Percentiles rank a stretch among this genome's conserved stretches.
These are phyloP conservation scores for Prunus padus DNA, from an alignment of 306 rosid species.

Conservation along the genomic window DNA sequence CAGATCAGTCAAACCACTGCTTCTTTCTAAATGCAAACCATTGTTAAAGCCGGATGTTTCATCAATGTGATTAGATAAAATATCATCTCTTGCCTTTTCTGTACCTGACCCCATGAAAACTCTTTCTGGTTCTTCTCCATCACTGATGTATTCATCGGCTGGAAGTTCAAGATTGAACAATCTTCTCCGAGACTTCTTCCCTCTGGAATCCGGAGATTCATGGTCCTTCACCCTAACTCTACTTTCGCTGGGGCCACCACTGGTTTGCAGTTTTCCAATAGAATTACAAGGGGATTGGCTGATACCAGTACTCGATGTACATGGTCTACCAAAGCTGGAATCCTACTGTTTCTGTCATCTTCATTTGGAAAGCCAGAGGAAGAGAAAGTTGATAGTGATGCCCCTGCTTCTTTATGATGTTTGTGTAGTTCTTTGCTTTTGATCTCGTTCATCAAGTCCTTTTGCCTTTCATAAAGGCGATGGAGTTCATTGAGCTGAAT, in stretches of 20 bases:
- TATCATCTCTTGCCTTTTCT: neutral
- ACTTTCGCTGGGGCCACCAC: slow-evolving; percentile 10
- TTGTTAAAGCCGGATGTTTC: neutral
- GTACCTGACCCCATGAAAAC: slow-evolving; percentile 1
- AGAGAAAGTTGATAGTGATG: slow-evolving; percentile 25
- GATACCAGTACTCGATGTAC: slow-evolving; percentile 22
- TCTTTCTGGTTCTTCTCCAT: slow-evolving; percentile 18
- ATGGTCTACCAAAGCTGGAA: slow-evolving; percentile 23
- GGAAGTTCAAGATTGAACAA: slow-evolving; percentile 40
- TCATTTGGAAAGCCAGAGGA: slow-evolving; percentile 24
- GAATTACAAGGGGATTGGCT: slow-evolving; percentile 23
- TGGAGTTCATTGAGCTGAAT: slow-evolving; percentile 49
- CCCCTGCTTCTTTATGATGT: slow-evolving; percentile 21
- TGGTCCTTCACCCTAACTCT: slow-evolving; percentile 13
- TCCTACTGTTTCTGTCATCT: slow-evolving; percentile 23
- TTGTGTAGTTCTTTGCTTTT: slow-evolving; percentile 18
- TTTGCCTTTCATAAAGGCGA: slow-evolving; percentile 45
- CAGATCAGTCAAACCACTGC: slow-evolving; percentile 12
- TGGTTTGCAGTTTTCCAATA: slow-evolving; percentile 18
- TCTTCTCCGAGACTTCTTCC: slow-evolving; percentile 23
- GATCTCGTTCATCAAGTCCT: slow-evolving; percentile 43
- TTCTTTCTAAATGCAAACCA: slow-evolving; percentile 14
- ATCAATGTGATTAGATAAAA: neutral
- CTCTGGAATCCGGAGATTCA: slow-evolving; percentile 14
- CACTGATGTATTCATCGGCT: slow-evolving; percentile 26